A percentile compares a stretch with the other conserved stretches of the same genome.
phyloP scores from a whole-genome alignment of 1,139 yeast species.

The Debaryomyces coudertii region DNA sequence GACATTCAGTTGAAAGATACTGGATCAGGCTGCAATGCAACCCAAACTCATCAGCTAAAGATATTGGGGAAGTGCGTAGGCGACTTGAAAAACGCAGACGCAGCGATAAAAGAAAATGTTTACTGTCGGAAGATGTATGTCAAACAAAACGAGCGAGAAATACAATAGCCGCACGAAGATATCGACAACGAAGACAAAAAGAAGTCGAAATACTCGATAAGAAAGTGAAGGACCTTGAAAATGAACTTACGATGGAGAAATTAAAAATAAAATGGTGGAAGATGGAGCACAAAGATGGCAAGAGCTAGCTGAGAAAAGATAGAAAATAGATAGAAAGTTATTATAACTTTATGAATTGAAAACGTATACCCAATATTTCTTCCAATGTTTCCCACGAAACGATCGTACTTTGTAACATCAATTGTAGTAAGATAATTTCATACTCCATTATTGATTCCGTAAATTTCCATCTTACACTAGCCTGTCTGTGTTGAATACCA shows the following conservation, averaged over 20 bases:
- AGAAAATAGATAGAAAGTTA: no score
- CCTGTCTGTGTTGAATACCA: no score
- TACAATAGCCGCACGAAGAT: slow-evolving; percentile 26
- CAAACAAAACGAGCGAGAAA: slow-evolving; percentile 18
- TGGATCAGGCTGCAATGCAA: not conserved
- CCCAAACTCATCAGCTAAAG: slow-evolving; percentile 2
- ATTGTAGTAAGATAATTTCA: no score
- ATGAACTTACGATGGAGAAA: slow-evolving; percentile 16
- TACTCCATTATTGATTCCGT: no score
- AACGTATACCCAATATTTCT: no score
- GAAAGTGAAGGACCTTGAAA: slow-evolving; percentile 20
- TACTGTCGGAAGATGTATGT: not conserved
- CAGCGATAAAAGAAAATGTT: not conserved
- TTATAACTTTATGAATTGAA: no score
- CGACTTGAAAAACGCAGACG: slow-evolving; percentile 12
- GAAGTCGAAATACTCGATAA: slow-evolving; percentile 25
- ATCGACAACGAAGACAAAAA: slow-evolving; percentile 21
- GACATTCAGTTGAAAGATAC: not conserved
- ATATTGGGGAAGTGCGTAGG: slow-evolving; percentile 15
- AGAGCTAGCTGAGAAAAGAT: slow-evolving; percentile 12
- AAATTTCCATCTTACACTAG: no score
- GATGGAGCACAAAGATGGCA: slow-evolving; percentile 22
- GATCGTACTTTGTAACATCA: no score
- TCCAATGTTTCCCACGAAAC: no score
- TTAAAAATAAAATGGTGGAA: slow-evolving; percentile 24